Evolutionary conservation across 768 basidiomycete genomes (phyloP).

Genomic region (Trametes villosa): DNA sequence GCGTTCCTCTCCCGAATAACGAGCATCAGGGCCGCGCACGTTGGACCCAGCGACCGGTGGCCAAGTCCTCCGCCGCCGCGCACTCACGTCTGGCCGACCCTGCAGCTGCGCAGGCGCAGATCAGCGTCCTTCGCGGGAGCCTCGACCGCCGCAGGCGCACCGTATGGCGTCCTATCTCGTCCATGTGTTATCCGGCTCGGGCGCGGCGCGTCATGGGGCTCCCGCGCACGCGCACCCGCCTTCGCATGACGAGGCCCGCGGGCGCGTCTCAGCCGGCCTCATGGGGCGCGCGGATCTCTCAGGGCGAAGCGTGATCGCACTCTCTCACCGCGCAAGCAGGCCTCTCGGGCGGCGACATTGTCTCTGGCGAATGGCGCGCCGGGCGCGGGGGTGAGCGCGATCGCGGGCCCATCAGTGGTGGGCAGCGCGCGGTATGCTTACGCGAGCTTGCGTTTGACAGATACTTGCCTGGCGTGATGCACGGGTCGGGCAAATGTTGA

Average conservation of each 20-base stretch:
- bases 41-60: background rate
- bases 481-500: too few species aligned
- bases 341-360: too few species aligned
- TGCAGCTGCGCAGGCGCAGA: background rate
- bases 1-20: too few species aligned
- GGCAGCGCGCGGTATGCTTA: too few species aligned
- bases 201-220: constrained; percentile 1
- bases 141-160: background rate
- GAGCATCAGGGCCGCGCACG: background rate
- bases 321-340: constrained; percentile 7
- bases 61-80: background rate
- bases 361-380: too few species aligned
- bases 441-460: too few species aligned
- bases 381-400: too few species aligned
- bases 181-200: constrained; percentile 4
- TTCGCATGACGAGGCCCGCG: background rate
- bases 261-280: constrained; percentile 8
- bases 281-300: constrained; percentile 7
- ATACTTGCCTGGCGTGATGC: too few species aligned
- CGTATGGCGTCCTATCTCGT: background rate
- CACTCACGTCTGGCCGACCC: constrained; percentile 4
- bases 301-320: background rate
- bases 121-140: constrained; percentile 11
- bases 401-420: too few species aligned
- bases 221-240: too few species aligned